Evolutionary conservation across 176 grass and related monocot species (phyloP).

Genomic region (Aegilops speltoides): DNA sequence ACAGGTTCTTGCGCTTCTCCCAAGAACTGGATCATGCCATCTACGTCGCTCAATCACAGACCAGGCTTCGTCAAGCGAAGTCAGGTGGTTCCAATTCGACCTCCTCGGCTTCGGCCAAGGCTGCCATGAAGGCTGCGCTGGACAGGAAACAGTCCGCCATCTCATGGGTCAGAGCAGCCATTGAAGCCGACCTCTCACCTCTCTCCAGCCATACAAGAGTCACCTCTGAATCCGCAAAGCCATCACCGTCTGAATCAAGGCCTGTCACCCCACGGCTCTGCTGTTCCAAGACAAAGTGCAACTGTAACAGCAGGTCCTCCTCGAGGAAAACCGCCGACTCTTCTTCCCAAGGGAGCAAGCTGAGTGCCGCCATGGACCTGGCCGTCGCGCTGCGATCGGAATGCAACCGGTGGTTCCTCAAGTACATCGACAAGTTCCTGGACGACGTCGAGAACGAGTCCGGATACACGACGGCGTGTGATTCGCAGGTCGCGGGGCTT

Average conservation of each 20-base stretch:
- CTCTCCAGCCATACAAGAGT: conserved; percentile 41
- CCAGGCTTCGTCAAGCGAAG: conserved; percentile 33
- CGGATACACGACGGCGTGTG: conserved; percentile 1
- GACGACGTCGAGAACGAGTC: conserved; percentile 46
- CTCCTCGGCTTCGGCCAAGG: conserved; percentile 33
- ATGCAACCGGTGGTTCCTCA: conserved; percentile 74
- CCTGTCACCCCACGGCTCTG: conserved; percentile 35
- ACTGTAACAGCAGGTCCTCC: conserved; percentile 17
- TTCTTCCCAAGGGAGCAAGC: conserved; percentile 34
- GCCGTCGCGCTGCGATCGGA: conserved; percentile 45
- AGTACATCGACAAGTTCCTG: conserved; percentile 79
- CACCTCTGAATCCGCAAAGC: conserved; percentile 18
- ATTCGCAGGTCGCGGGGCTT: conserved; percentile 50
- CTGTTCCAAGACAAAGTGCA: conserved; percentile 55
- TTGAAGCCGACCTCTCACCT: conserved; percentile 62
- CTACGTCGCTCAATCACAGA: conserved; percentile 56
- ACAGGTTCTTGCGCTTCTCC: conserved; percentile 72
- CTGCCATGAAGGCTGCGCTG: conserved; percentile 41
- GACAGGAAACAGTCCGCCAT: conserved; percentile 69
- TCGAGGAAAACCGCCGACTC: conserved; percentile 32
- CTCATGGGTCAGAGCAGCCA: conserved; percentile 75
- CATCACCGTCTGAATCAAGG: conserved; percentile 16
- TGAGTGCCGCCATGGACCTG: conserved; percentile 40
- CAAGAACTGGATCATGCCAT: conserved; percentile 59
- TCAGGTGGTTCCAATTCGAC: conserved; percentile 22